Conservation (phyloP, 1,284 basidiomycete species). For the Trichosporon sp. region DNA sequence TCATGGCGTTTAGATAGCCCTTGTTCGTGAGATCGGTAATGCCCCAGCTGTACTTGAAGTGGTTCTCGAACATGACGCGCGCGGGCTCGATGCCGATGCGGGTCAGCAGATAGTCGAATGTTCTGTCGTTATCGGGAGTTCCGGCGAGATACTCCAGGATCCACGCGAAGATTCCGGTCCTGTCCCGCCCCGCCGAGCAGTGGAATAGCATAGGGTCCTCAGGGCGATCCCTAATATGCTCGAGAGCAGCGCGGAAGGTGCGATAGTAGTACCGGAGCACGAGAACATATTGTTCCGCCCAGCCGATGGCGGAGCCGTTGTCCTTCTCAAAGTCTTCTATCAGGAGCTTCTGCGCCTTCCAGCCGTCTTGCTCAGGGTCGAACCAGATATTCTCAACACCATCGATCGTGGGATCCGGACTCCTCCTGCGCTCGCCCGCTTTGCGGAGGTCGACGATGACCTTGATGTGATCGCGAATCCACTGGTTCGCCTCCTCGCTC, state of each 20-base stretch:
- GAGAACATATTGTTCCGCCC: conserved; percentile 11
- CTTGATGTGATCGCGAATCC: conserved; percentile 10
- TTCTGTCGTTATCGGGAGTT: conserved; percentile 1
- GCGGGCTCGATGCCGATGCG: conserved; percentile 20
- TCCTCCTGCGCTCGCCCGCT: conserved; percentile 1
- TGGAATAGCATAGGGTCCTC: conserved; percentile 17
- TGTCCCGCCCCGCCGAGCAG: conserved; percentile 21
- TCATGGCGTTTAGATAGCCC: conserved; percentile 13
- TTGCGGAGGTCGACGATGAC: conserved; percentile 16
- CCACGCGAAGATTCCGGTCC: conserved; percentile 17
- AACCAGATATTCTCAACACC: conserved; percentile 10
- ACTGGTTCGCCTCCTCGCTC: not conserved
- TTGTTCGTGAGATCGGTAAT: not conserved
- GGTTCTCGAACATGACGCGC: conserved; percentile 10
- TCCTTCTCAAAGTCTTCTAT: conserved; percentile 9
- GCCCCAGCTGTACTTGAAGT: not conserved
- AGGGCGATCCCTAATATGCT: conserved; percentile 13
- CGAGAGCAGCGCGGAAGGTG: conserved; percentile 12
- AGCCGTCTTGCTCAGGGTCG: not conserved
- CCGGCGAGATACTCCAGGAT: conserved; percentile 17
- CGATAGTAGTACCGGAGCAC: conserved; percentile 5
- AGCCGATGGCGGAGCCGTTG: conserved; percentile 12
- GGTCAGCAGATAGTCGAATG: conserved; percentile 20
- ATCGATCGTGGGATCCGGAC: conserved; percentile 10
- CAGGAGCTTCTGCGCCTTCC: not conserved